phyloP scores from a whole-genome alignment of 176 grass and related monocot genomes.

The Cenchrus fungigraminus region DNA sequence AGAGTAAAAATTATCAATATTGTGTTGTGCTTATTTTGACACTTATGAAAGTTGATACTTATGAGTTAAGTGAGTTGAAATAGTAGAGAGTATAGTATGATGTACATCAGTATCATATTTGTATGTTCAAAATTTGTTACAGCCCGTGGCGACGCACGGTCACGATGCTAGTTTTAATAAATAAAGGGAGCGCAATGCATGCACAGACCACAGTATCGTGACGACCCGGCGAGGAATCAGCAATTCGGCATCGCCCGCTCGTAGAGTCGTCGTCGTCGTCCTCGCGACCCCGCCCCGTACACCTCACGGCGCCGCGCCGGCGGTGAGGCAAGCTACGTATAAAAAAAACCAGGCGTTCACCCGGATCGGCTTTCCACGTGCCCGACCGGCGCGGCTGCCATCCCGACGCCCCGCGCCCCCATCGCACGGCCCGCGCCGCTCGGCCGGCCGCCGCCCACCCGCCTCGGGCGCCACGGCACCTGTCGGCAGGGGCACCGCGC shows the following conservation, averaged over 20 bases:
- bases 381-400: constrained; percentile 22
- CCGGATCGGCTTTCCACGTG: constrained; percentile 48
- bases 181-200: too few species aligned
- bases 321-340: not conserved
- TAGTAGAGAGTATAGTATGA: too few species aligned
- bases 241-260: too few species aligned
- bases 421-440: constrained; percentile 45
- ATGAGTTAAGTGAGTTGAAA: too few species aligned
- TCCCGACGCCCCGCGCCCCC: constrained; percentile 9
- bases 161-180: too few species aligned
- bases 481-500: constrained; percentile 52
- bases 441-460: constrained; percentile 51
- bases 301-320: not conserved
- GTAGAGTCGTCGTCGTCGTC: not conserved
- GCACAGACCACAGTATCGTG: not conserved
- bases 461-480: constrained; percentile 32
- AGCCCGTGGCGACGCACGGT: too few species aligned
- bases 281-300: not conserved
- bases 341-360: not conserved
- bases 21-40: too few species aligned
- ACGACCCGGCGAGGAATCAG: not conserved
- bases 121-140: too few species aligned
- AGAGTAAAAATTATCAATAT: too few species aligned
- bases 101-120: too few species aligned
- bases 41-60: too few species aligned